Base-by-base conservation (phyloP, 1,139 yeast species). In the Wickerhamomyces sp. region DNA sequence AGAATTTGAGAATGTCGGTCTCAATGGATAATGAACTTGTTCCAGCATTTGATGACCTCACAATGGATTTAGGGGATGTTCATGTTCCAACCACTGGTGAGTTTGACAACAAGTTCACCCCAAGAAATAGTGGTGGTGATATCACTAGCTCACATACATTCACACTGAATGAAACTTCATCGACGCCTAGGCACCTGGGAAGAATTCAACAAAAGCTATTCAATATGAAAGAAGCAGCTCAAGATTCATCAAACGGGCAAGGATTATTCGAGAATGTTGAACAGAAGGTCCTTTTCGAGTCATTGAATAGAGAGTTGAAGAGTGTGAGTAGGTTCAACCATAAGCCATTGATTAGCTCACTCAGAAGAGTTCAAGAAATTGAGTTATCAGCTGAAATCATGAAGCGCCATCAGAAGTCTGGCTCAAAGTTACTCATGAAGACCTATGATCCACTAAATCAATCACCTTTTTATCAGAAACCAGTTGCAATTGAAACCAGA, bases 171-270 rank as follows among this genome's bases (percentile, higher is more conserved):
- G 30, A 14, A 23, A 36, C 23, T 7, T 26, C 36, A 7, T 26
- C n/a, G n/a, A 34, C 23, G 10, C 34, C 34, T 27, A 18, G 34
- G 3, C 43, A 41, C 9, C 23, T 45, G 11, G 60, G 61, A 1
- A 50, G 60, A 45, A 56, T 57, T 27, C 61, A 58, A 31, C 60
- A 55, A 27, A 50, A 50, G 26, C 47, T 58, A 6, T 50, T 47
- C 6, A 47, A 42, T 7, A 13, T 57, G 38, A 45, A 48, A 26
- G 52, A 45, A 10, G 45, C 39, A 18, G 50, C 47, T 10, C 42
- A 43, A 27, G n/a, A 37, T 10, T 11, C 36, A 2, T 36, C 40
- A 37, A 42, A 34, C 9, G 27, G 11, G 10, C 31, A 11, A 10
- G 31, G 31, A 4, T 10, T 29, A 10, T 53, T 54, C 31, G 30